A percentile compares a stretch with the other conserved stretches of the same genome.
phyloP scores from a whole-genome alignment of 2,329 filamentous ascomycete species.

The Trichoderma sp. region DNA sequence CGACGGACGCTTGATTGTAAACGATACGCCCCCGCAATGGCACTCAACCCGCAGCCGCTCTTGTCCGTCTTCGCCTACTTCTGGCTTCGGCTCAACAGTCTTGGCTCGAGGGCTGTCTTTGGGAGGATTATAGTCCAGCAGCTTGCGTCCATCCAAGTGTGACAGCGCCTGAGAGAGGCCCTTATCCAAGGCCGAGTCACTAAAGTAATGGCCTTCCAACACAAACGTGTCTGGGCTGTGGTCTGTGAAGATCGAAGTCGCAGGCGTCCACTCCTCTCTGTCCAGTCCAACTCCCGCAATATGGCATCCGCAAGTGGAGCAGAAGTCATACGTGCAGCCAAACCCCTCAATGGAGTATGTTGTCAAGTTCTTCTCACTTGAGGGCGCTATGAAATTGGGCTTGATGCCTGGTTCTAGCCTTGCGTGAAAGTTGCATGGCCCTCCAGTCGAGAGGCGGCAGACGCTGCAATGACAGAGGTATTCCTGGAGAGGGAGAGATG shows the following conservation, averaged over 20 bases:
- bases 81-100: conserved; percentile 33
- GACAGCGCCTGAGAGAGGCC: conserved; percentile 43
- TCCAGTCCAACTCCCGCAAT: conserved; percentile 41
- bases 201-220: conserved; percentile 42
- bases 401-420: conserved; percentile 38
- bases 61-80: conserved; percentile 40
- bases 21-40: conserved; percentile 50
- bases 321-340: conserved; percentile 45
- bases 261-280: conserved; percentile 41
- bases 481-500: conserved; percentile 43
- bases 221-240: conserved; percentile 40
- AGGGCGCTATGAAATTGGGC: conserved; percentile 46
- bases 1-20: conserved; percentile 46
- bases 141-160: conserved; percentile 33
- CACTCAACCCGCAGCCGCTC: conserved; percentile 48
- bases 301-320: conserved; percentile 50
- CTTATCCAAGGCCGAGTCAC: conserved; percentile 40
- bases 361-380: conserved; percentile 40
- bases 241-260: conserved; percentile 45
- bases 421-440: conserved; percentile 47
- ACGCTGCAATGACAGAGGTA: conserved; percentile 51
- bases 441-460: conserved; percentile 47
- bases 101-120: conserved; percentile 33
- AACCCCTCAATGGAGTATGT: conserved; percentile 39
- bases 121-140: conserved; percentile 42